Evolutionary conservation across 2,329 filamentous ascomycete species (phyloP).

Genomic region (Fusarium albidum): DNA sequence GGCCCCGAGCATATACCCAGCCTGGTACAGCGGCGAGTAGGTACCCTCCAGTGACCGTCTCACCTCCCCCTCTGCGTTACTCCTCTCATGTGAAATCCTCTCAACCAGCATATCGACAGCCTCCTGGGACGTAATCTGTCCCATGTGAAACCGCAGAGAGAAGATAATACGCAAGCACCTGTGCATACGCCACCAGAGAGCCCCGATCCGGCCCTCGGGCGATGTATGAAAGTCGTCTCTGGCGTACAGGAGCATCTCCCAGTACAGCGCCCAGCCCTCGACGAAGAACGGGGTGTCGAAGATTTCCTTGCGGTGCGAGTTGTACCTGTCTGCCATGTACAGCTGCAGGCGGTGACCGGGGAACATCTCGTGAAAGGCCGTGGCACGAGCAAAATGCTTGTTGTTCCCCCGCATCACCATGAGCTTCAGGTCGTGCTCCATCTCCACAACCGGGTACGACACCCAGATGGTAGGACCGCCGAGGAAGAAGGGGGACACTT

Average conservation of each 20-base stretch:
- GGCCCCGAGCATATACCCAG: constrained; percentile 26
- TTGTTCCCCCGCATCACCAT: constrained; percentile 33
- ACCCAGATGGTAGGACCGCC: constrained; percentile 22
- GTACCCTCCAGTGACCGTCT: constrained; percentile 26
- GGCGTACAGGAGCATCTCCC: constrained; percentile 27
- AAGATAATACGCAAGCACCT: constrained; percentile 22
- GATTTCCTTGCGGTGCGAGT: constrained; percentile 23
- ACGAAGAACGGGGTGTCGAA: constrained; percentile 28
- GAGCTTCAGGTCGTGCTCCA: constrained; percentile 29
- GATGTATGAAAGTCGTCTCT: constrained; percentile 27
- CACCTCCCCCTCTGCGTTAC: constrained; percentile 26
- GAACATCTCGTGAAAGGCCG: constrained; percentile 29
- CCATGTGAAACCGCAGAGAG: constrained; percentile 22
- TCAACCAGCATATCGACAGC: constrained; percentile 22
- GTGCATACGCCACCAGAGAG: constrained; percentile 32
- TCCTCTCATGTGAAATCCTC: constrained; percentile 18
- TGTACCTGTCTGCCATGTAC: constrained; percentile 29
- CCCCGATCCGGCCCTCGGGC: constrained; percentile 22
- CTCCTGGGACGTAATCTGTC: constrained; percentile 29
- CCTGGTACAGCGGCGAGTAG: constrained; percentile 26
- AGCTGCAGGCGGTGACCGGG: constrained; percentile 21
- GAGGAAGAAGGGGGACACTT: constrained; percentile 22
- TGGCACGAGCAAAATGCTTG: constrained; percentile 21
- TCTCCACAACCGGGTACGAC: constrained; percentile 16
- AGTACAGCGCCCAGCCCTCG: constrained; percentile 29